A percentile compares a stretch with the other conserved stretches of the same genome.
Evolutionary conservation across 805 yeast genomes (phyloP).

Genomic region (Candida dendrica): DNA sequence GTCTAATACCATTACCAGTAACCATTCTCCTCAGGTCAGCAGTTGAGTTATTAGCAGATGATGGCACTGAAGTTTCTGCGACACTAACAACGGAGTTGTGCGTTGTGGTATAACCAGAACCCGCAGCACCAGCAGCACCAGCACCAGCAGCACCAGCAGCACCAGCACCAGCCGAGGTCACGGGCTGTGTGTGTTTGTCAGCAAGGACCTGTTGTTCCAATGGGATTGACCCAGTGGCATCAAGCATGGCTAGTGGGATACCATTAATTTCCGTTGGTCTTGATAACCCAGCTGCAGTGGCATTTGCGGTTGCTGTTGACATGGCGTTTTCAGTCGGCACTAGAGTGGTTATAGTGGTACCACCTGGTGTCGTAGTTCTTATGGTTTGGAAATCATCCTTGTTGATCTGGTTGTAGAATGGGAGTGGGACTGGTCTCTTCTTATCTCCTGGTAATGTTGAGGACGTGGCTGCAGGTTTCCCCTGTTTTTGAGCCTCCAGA

Average conservation of each 20-base stretch:
- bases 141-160: background rate
- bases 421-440: constrained; percentile 49
- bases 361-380: constrained; percentile 83
- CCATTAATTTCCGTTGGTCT: constrained; percentile 58
- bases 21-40: background rate
- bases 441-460: constrained; percentile 4
- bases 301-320: constrained; percentile 48
- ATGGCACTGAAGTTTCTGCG: background rate
- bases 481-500: constrained; percentile 30
- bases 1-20: background rate
- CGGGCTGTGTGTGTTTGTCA: background rate
- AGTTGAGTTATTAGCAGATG: background rate
- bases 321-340: constrained; percentile 82
- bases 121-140: background rate
- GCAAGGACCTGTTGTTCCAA: background rate
- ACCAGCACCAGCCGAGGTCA: background rate
- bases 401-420: constrained; percentile 85
- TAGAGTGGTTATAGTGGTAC: constrained; percentile 83
- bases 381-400: constrained; percentile 83
- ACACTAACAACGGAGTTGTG: background rate
- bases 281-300: constrained; percentile 48
- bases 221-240: constrained; percentile 65
- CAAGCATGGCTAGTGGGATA: constrained; percentile 64
- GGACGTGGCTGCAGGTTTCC: constrained; percentile 23
- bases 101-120: too few species aligned